Evolutionary conservation across 306 rosid genomes (phyloP), one percentile per base, ranked within the genome.

Genomic region (Bauhinia variegata): DNA sequence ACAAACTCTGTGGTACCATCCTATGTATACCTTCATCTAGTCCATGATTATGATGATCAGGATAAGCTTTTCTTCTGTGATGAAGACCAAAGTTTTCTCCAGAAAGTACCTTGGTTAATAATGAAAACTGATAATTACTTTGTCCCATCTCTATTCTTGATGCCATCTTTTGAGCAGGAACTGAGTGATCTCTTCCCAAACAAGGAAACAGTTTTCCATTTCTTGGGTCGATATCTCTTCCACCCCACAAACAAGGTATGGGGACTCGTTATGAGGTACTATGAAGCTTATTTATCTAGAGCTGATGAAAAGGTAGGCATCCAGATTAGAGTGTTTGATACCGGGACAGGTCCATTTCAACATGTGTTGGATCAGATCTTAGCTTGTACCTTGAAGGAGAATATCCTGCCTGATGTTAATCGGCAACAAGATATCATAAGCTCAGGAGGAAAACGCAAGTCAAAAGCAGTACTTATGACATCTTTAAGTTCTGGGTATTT

Each of bases 11-110:
- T 15, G 6, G 41, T 36, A 47, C 72, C 80, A 15, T 54, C 91
- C 71, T 78, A 28, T 76, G 77, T 85, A 57, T 88, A 85, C 74
- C 87, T 88, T 56, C 91, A 88, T 79, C 72, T 88, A 44, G 83
- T 15, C 63, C 95, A 88, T 59, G 87, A 85, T 70, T 88, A 88
- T 63, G 81, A 83, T 41, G 77, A 85, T 60, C 84, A 83, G 14
- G 95, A 88, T 77, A 88, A 88, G 79, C 91, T 85, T 72, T 88
- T 88, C 88, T 88, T 88, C 68, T 88, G 95, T 44, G 86, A 83
- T 43, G 88, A 85, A 62, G 91, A 85, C 33, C 95, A 88, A 46
- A 15, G 54, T 31, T 79, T 76, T 60, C 85, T 88, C 43, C 71
- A 54, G 57, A 85, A 72, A 44, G 68, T 77, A 16, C 91, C 95